Evolutionary conservation across 2,329 filamentous ascomycete genomes (phyloP), one percentile per base, ranked within the genome.

Genomic region (Ilyonectria robusta): DNA sequence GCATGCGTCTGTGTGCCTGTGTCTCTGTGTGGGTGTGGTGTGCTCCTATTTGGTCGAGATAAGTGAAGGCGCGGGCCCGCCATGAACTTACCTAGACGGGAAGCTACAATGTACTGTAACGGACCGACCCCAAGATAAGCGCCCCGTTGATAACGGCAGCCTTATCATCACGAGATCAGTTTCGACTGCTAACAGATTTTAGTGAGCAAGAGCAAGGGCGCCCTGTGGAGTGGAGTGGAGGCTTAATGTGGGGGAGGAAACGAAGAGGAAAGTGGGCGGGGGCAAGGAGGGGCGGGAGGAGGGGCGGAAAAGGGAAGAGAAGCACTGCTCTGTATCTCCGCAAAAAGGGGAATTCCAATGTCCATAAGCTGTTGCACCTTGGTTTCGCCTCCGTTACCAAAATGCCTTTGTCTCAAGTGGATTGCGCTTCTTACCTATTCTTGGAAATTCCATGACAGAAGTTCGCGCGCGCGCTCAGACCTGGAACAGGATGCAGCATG

Each of bases 181-280:
- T 76, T 75, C 66, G 54, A 37, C 55, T 75, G 63, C 71, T 75
- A 75, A 75, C 63, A 73, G 68, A n/a, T 75, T 75, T 75, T 75
- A 75, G 73, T 75, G 73, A 75, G 70, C 31, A 75, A 72, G 65
- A 50, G 15, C 13, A 19, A 65, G 46, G 40, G 55, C 7, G n/a
- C 37, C 23, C 26, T 26, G 48, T 48, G 33, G 44, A 35, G 51
- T 54, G 17, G 13, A 11, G 7, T 23, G 9, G 26, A 50, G 19
- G 56, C 26, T 17, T 13, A 50, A 42, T 62, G 64, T 59, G 64
- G 59, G 63, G 64, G 54, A 60, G 44, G 33, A 21, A 46, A 33
- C 11, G 47, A 17, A 17, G 26, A 48, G 35, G 26, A 29, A 13
- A 31, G 15, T n/a, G 46, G 5, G n/a, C 6, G 11, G 3, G 8